Evolutionary conservation across 2,329 filamentous ascomycete genomes (phyloP), one percentile per base, ranked within the genome.

Genomic region (Colletotrichum sp.): DNA sequence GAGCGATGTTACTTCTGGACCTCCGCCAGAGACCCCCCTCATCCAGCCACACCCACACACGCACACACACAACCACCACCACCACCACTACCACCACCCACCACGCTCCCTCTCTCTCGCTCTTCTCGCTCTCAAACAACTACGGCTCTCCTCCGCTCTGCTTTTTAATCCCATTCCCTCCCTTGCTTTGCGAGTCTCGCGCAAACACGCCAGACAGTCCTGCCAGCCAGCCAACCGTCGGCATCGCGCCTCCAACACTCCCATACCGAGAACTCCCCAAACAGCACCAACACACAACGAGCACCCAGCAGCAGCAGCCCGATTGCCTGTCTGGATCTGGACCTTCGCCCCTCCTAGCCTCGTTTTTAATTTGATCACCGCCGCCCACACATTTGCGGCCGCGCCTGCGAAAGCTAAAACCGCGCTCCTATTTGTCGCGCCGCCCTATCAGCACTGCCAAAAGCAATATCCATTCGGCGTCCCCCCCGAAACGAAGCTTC

Each of bases 301-400:
- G 16, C 21, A 24, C 36, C 32, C 32, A 34, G n/a, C 64, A 59
- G 28, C 49, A 72, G 49, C 64, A 49, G 30, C 63, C 72, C 72
- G 44, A 70, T 60, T 71, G 36, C 69, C 44, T 74, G 69, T 72
- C 68, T 75, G 72, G 72, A 76, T 73, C 59, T 76, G 73, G 73
- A 60, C 68, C 73, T 39, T 73, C 64, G 73, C 73, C 64, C 69
- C 70, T 73, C 64, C 73, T 71, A 65, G 68, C 68, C 68, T 73
- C 71, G 44, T 73, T 76, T 76, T 72, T 65, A 76, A 76, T 76
- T 76, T 68, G 65, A 73, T 76, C 73, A 68, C 64, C 73, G 65
- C 44, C 63, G 70, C 71, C 70, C 73, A 76, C 70, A 76, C 73
- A 68, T 69, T 73, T 76, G 70, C 70, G 73, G 70, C 73, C 64